A percentile compares a stretch with the other conserved stretches of the same genome.
Evolutionary conservation across 768 basidiomycete genomes (phyloP).

Genomic region (Phlebiopsis flavidoalba): DNA sequence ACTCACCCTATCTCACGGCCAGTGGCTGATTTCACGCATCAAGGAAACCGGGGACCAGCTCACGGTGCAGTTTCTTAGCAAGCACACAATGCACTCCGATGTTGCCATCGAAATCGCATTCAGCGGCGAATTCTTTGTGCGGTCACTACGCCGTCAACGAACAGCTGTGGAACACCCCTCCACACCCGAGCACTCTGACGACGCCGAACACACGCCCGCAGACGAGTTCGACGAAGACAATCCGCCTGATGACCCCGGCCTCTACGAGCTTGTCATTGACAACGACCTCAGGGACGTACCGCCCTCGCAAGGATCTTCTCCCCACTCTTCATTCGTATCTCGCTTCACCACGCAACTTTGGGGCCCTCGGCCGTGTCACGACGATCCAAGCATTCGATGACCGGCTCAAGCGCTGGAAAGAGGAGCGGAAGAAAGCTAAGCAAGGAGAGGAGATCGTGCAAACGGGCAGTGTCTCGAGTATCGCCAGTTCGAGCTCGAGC

Average conservation of each 20-base stretch:
- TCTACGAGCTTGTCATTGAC: slow-evolving; percentile 42
- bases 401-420: slow-evolving; percentile 30
- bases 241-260: slow-evolving; percentile 25
- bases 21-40: too few relatives aligned
- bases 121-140: slow-evolving; percentile 38
- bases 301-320: slow-evolving; percentile 34
- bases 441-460: slow-evolving; percentile 9
- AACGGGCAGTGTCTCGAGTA: slow-evolving; percentile 9
- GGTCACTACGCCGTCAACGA: slow-evolving; percentile 16
- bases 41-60: slow-evolving; percentile 42
- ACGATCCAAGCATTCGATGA: slow-evolving; percentile 36
- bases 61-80: slow-evolving; percentile 37
- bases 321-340: slow-evolving; percentile 34
- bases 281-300: slow-evolving; percentile 45
- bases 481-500: slow-evolving; percentile 6
- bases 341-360: slow-evolving; percentile 26
- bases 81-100: slow-evolving; percentile 44
- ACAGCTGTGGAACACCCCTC: not conserved
- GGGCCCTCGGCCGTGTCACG: slow-evolving; percentile 31
- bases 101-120: slow-evolving; percentile 38
- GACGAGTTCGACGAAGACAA: slow-evolving; percentile 5
- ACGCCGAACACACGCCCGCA: not conserved
- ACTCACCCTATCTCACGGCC: not conserved
- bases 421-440: slow-evolving; percentile 27
- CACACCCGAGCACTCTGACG: slow-evolving; percentile 6